Evolutionary conservation across 164 flowering plant genomes (phyloP).

Genomic region (Echeveria elegans): DNA sequence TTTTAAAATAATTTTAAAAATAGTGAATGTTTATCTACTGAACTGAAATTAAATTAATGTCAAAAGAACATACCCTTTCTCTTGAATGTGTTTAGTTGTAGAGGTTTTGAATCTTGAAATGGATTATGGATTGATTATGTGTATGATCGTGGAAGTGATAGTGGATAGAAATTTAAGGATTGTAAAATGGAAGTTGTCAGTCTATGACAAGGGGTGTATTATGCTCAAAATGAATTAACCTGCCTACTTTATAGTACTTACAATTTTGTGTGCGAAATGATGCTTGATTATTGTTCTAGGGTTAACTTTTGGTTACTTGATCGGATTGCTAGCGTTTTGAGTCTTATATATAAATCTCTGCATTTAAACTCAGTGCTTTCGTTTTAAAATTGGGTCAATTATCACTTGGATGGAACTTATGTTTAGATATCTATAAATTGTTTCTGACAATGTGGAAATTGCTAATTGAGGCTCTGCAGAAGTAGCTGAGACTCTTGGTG

Average conservation of each 20-base stretch:
- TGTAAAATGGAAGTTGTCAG: too few relatives aligned
- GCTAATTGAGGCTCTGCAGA: slow-evolving; percentile 16
- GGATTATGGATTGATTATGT: too few relatives aligned
- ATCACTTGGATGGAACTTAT: background rate
- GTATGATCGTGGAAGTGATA: too few relatives aligned
- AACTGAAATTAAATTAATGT: too few relatives aligned
- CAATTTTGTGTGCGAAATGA: background rate
- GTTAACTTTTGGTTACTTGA: background rate
- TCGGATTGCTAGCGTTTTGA: background rate
- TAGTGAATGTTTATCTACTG: too few relatives aligned
- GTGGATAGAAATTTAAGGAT: too few relatives aligned
- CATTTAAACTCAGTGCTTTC: background rate
- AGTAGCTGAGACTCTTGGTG: slow-evolving; percentile 13
- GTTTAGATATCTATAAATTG: background rate
- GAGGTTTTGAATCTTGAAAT: too few relatives aligned
- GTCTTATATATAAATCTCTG: too few relatives aligned
- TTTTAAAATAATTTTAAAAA: too few relatives aligned
- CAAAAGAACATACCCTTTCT: too few relatives aligned
- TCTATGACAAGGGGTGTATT: background rate
- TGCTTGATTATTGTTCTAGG: background rate
- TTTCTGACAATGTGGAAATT: background rate
- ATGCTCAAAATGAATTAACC: background rate
- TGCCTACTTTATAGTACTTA: background rate
- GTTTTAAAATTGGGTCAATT: background rate
- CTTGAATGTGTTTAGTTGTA: too few relatives aligned